Evolutionary conservation across 108 stramenopile genomes (phyloP).

Genomic region (Cylindrotheca fusiformis): DNA sequence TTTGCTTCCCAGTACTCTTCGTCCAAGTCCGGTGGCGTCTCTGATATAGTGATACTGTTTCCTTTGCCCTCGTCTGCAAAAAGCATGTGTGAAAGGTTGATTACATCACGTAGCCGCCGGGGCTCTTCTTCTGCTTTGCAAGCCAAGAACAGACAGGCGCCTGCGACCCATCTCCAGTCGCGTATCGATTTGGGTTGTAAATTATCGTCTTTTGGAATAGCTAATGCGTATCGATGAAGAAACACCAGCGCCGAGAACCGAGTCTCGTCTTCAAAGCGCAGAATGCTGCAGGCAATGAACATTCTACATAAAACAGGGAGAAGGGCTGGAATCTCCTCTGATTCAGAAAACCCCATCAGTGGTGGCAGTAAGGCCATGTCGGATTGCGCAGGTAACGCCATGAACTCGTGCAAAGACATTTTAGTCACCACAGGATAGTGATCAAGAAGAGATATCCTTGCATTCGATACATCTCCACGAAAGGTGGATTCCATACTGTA

Average conservation of each 20-base stretch:
- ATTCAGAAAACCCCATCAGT: too few species aligned
- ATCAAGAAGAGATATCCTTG: too few species aligned
- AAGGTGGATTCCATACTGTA: too few species aligned
- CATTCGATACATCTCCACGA: too few species aligned
- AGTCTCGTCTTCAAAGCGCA: constrained; percentile 61
- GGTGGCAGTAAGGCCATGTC: too few species aligned
- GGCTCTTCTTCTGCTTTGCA: constrained; percentile 78
- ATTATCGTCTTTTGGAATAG: constrained; percentile 2
- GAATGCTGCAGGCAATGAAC: too few species aligned
- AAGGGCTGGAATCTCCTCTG: too few species aligned
- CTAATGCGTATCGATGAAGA: constrained; percentile 58
- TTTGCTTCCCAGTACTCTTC: constrained; percentile 73
- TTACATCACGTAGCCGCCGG: constrained; percentile 75
- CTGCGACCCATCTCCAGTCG: constrained; percentile 47
- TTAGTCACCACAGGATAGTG: too few species aligned
- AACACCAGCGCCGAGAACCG: constrained; percentile 57
- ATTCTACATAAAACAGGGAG: too few species aligned
- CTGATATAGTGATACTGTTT: not conserved
- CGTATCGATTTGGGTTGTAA: constrained; percentile 2
- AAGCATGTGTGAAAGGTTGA: constrained; percentile 60
- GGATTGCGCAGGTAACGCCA: too few species aligned
- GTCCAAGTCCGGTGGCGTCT: constrained; percentile 38
- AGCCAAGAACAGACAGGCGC: constrained; percentile 66
- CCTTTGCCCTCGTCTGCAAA: constrained; percentile 14
- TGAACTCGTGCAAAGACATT: too few species aligned